These are phyloP conservation scores for Venturiaceae sp. DNA, from an alignment of 2,329 filamentous ascomycete genomes.

Conservation along the genomic window DNA sequence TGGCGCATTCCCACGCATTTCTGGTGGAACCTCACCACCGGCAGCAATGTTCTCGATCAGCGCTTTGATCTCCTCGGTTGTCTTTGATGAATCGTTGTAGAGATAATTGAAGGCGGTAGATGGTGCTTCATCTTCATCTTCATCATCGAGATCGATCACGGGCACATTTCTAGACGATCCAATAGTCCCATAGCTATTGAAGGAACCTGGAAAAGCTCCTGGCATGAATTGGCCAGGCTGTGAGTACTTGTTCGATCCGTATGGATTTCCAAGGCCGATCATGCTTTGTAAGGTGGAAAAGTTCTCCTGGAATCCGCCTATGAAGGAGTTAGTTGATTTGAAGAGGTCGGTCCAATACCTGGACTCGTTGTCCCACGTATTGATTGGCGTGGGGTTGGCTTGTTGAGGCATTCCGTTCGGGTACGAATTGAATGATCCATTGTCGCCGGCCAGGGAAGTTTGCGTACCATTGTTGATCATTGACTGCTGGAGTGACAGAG, in stretches of 20 bases:
- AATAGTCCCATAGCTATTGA: not conserved
- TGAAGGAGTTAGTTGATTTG: conserved; percentile 1
- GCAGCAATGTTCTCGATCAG: conserved; percentile 64
- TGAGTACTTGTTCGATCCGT: not conserved
- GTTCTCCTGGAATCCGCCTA: not conserved
- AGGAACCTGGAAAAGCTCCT: conserved; percentile 1
- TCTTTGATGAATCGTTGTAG: conserved; percentile 36
- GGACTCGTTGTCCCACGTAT: not conserved
- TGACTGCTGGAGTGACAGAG: not conserved
- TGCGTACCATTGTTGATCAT: not conserved
- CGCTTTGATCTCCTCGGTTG: conserved; percentile 57
- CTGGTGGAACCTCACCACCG: conserved; percentile 52
- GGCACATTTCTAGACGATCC: not conserved
- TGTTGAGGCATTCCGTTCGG: conserved; percentile 1
- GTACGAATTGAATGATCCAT: not conserved
- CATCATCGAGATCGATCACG: conserved; percentile 5
- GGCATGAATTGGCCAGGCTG: not conserved
- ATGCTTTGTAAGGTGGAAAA: not conserved
- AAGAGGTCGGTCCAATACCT: not conserved
- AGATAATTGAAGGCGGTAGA: not conserved
- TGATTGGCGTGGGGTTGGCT: not conserved
- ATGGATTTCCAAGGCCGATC: not conserved
- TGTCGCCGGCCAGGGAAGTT: not conserved
- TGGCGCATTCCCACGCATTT: conserved; percentile 59
- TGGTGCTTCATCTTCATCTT: not conserved